Evolutionary conservation across 345 rosid genomes (phyloP).

Genomic region (Moricandia moricandioides): DNA sequence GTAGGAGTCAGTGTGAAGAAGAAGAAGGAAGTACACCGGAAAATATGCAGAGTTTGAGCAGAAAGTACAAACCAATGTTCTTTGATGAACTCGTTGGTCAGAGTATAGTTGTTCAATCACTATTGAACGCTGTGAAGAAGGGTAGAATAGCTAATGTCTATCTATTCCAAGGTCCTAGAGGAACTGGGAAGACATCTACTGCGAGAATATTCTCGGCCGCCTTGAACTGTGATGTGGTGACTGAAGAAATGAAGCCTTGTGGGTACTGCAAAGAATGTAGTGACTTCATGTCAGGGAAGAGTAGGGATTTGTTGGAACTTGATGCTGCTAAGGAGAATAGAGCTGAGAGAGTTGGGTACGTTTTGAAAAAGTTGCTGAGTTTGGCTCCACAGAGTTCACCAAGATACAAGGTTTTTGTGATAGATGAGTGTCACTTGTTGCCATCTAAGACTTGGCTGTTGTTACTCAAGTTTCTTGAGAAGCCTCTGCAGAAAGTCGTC

Average conservation of each 20-base stretch:
- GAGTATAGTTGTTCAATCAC: conserved; percentile 69
- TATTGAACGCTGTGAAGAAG: conserved; percentile 57
- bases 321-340: conserved; percentile 68
- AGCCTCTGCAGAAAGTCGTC: conserved; percentile 61
- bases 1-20: conserved; percentile 67
- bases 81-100: conserved; percentile 86
- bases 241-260: conserved; percentile 72
- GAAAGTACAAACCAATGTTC: conserved; percentile 79
- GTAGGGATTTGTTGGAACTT: conserved; percentile 60
- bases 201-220: conserved; percentile 83
- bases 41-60: conserved; percentile 67
- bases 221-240: conserved; percentile 55
- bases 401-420: conserved; percentile 66
- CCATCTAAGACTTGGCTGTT: conserved; percentile 80
- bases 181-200: conserved; percentile 86
- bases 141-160: conserved; percentile 77
- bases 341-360: conserved; percentile 53
- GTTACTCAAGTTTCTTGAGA: conserved; percentile 84
- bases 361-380: conserved; percentile 55
- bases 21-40: conserved; percentile 66
- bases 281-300: conserved; percentile 64
- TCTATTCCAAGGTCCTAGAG: conserved; percentile 97
- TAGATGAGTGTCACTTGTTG: conserved; percentile 88
- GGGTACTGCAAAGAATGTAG: conserved; percentile 71
- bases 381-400: conserved; percentile 47